Evolutionary conservation across 139 green algal species (phyloP).

Genomic region (Tetradesmus lagerheimii): DNA sequence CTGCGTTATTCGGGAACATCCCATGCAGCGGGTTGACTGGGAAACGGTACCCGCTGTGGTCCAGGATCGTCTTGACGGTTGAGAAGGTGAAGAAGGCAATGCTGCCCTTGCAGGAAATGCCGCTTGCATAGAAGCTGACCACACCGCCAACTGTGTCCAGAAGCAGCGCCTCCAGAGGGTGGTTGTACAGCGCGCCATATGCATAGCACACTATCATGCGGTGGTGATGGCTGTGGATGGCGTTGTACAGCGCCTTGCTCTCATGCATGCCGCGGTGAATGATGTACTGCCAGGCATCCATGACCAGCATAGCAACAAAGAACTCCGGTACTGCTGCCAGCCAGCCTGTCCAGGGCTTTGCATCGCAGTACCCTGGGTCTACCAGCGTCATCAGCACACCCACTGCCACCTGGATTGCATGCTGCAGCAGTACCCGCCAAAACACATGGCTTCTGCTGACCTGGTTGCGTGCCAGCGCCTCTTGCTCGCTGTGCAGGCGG

Average conservation of each 20-base stretch:
- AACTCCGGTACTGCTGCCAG: slow-evolving; percentile 56
- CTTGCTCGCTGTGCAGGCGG: slow-evolving; percentile 22
- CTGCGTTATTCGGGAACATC: slow-evolving; percentile 75
- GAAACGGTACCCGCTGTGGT: slow-evolving; percentile 74
- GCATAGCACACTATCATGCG: slow-evolving; percentile 71
- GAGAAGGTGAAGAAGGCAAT: slow-evolving; percentile 67
- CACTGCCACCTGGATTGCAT: slow-evolving; percentile 63
- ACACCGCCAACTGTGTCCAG: slow-evolving; percentile 77
- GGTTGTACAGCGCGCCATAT: slow-evolving; percentile 80
- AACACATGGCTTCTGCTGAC: slow-evolving; percentile 58
- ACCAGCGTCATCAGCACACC: slow-evolving; percentile 51
- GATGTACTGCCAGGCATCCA: slow-evolving; percentile 82
- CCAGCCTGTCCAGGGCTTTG: slow-evolving; percentile 18
- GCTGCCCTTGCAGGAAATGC: slow-evolving; percentile 60
- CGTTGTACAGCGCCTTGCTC: slow-evolving; percentile 73
- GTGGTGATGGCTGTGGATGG: slow-evolving; percentile 76
- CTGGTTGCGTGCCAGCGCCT: slow-evolving; percentile 38
- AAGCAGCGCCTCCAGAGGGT: slow-evolving; percentile 73
- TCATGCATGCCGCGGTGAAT: slow-evolving; percentile 80
- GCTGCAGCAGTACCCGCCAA: slow-evolving; percentile 75
- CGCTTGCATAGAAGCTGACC: slow-evolving; percentile 59
- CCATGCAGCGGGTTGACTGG: slow-evolving; percentile 75
- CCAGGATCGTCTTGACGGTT: slow-evolving; percentile 76
- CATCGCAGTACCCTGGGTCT: slow-evolving; percentile 55
- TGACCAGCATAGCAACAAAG: slow-evolving; percentile 70